phyloP scores from a whole-genome alignment of 1,284 basidiomycete species.

The Gymnopus androsaceus region DNA sequence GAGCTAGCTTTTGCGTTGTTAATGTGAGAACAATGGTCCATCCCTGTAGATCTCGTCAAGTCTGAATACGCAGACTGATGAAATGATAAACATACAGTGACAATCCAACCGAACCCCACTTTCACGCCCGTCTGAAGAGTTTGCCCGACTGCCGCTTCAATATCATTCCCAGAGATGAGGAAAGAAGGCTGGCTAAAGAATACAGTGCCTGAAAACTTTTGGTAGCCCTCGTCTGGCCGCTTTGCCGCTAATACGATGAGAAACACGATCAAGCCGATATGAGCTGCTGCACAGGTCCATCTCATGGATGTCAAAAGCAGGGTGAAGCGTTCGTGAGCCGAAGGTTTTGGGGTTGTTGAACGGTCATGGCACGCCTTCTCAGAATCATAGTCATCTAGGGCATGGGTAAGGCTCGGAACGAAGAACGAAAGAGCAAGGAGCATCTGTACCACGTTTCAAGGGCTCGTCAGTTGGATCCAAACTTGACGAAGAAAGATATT shows the following conservation, averaged over 20 bases:
- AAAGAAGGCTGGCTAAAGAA: neutral
- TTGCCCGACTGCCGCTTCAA: neutral
- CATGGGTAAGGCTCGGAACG: neutral
- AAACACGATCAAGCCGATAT: constrained; percentile 4
- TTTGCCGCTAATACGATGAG: neutral
- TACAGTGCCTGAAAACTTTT: neutral
- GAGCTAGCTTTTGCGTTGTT: constrained; percentile 10
- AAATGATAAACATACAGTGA: neutral
- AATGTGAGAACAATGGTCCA: constrained; percentile 4
- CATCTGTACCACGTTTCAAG: neutral
- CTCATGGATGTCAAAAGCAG: constrained; percentile 12
- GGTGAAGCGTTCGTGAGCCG: neutral
- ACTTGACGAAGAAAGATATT: neutral
- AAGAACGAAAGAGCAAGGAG: neutral
- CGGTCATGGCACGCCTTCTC: neutral
- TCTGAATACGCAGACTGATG: neutral
- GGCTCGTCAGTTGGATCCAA: neutral
- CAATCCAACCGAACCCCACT: neutral
- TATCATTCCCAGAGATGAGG: neutral
- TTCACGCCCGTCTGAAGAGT: neutral
- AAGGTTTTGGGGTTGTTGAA: neutral
- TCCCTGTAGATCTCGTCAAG: neutral
- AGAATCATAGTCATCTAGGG: neutral
- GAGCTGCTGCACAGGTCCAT: constrained; percentile 1
- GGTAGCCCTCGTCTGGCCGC: neutral